Base-by-base conservation (phyloP, 176 grass and related monocot species). In the Microstegium vimineum region DNA sequence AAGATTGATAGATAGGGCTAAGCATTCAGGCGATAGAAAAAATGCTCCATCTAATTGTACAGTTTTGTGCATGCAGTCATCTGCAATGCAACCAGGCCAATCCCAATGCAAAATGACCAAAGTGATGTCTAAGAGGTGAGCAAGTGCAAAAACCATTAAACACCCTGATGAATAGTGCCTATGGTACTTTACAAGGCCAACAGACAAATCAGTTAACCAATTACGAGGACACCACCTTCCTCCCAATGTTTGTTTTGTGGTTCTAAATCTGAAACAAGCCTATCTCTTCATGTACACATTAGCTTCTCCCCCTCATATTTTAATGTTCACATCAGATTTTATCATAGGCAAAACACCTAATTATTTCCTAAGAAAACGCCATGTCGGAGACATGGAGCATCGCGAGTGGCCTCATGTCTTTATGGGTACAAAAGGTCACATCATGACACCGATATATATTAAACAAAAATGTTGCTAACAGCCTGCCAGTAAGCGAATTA, bases 21-120 rank as follows among this genome's bases (percentile, higher is more conserved):
- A 25, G 62, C 31, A 75, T 81, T 51, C 51, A 34, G 5, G 6
- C 4, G 3, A 63, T 51, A 26, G 4, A 69, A 62, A 41, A 75
- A 38, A 33, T 79, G 82, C 2, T 69, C 35, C 27, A 42, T 49
- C 47, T 12, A 70, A 70, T 23, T 6, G 54, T 43, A 63, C 22
- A 81, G 36, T 85, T 81, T 45, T 81, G 40, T 41, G 26, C 61
- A 71, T 15, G 25, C 12, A 16, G 32, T 75, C 3, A 59, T 75
- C 41, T 33, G 3, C 17, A 52, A 64, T 37, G 3, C 17, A 52
- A 64, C 31, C 69, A 72, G 69, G 69, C 25, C 40, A 72, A 47
- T 46, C 25, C 8, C 1, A 47, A 72, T 46, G 41, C 41, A 72
- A 72, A 71, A 45, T 72, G 40, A 30, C 14, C 41, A 17, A 72